These are phyloP conservation scores for Polyporus arcularius DNA, from an alignment of 768 basidiomycete genomes.

Conservation along the genomic window DNA sequence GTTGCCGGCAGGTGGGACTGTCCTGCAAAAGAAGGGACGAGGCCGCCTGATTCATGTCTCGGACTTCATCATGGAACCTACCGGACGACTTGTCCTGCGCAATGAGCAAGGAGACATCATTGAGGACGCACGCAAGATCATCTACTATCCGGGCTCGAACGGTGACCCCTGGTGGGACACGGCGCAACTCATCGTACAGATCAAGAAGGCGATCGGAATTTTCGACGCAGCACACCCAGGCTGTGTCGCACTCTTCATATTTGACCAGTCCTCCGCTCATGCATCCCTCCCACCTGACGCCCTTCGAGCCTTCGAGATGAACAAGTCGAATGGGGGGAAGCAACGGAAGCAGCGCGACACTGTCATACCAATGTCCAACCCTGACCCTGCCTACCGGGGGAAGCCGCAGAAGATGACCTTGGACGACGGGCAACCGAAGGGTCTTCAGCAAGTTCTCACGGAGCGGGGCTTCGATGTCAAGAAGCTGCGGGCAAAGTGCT, in stretches of 20 bases:
- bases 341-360: slow-evolving; percentile 21
- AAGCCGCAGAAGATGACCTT: slow-evolving; percentile 39
- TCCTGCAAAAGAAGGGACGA: slow-evolving; percentile 32
- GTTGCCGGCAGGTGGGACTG: slow-evolving; percentile 8
- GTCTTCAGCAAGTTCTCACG: slow-evolving; percentile 35
- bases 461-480: slow-evolving; percentile 43
- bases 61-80: slow-evolving; percentile 39
- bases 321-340: slow-evolving; percentile 9
- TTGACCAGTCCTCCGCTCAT: slow-evolving; percentile 47
- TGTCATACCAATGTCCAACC: slow-evolving; percentile 40
- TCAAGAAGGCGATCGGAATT: slow-evolving; percentile 35
- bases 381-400: slow-evolving; percentile 27
- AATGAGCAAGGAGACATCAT: slow-evolving; percentile 16
- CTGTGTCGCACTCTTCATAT: slow-evolving; percentile 37
- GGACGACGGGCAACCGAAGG: slow-evolving; percentile 24
- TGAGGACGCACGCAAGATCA: slow-evolving; percentile 36
- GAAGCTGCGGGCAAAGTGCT: slow-evolving; percentile 36
- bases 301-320: slow-evolving; percentile 30
- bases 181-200: slow-evolving; percentile 36
- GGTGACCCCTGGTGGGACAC: slow-evolving; percentile 38
- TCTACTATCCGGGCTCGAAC: slow-evolving; percentile 21
- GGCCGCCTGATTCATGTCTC: slow-evolving; percentile 42
- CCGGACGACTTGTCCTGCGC: slow-evolving; percentile 32
- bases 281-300: slow-evolving; percentile 23
- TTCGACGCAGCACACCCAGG: slow-evolving; percentile 39